Evolutionary conservation across 176 grass and related monocot species (phyloP), one percentile per base, ranked within the genome.

Genomic region (Musa itinerans): DNA sequence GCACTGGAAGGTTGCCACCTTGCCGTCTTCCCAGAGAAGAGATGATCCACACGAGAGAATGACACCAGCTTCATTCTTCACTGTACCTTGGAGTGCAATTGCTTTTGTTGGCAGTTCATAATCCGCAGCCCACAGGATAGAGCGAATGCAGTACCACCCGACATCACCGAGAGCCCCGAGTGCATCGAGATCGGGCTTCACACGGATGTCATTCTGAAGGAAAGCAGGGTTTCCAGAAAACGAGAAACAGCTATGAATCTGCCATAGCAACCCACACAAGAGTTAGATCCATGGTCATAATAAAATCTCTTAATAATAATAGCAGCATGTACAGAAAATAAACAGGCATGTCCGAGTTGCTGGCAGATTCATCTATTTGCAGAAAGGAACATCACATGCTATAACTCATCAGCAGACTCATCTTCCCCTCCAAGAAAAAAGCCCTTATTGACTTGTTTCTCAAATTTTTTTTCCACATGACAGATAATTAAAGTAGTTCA

Each of bases 61-160:
- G 23, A 70, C 26, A 23, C 65, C 65, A 21, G 77, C 50, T 34
- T 79, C 64, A 49, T 79, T 79, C 65, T n/a, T 25, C 16, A 68
- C 23, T 12, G 52, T 17, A 7, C 50, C 64, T 12, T 16, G 65
- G 13, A 78, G 76, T 11, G 76, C 76, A 69, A 53, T 57, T 24
- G 65, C 76, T 15, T 23, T 78, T 14, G 10, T 48, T 7, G 76
- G 76, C 16, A 78, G 50, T 54, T 78, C 16, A 27, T 78, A 78
- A 24, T 78, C 65, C 13, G 27, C 51, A 19, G 76, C 76, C 76
- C 76, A 78, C 15, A 78, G 65, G 22, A 78, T 69, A 1, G 76
- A 54, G 53, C 76, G 63, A 27, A 78, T 78, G 64, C 76, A 78
- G 76, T 78, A 78, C 76, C 76, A 78, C 12, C 76, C 76, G 5